A percentile compares a stretch with the other conserved stretches of the same genome.
Evolutionary conservation across 2,329 filamentous ascomycete species (phyloP).

Genomic region (Aspergillus luchuensis): DNA sequence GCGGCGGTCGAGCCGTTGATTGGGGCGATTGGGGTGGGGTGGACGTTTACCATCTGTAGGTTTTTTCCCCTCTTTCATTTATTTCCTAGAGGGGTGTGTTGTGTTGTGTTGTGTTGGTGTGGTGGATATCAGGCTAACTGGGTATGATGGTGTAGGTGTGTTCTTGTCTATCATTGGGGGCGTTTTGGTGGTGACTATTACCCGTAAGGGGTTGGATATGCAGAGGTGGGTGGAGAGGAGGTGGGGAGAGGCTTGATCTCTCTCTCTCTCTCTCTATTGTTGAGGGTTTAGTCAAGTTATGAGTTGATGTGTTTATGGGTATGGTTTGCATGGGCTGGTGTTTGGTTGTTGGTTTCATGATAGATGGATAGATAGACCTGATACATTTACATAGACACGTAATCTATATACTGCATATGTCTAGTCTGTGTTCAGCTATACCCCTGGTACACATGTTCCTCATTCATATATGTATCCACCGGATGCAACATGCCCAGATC

Average conservation of each 20-base stretch:
- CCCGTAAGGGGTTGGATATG: constrained; percentile 37
- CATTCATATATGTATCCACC: constrained; percentile 39
- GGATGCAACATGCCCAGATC: constrained; percentile 39
- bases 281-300: no score
- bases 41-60: constrained; percentile 72
- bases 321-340: no score
- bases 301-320: no score
- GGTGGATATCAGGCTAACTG: background rate
- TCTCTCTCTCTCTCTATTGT: background rate
- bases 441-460: constrained; percentile 21
- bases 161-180: constrained; percentile 33
- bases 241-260: constrained; percentile 6
- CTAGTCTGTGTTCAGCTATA: background rate
- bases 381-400: no score
- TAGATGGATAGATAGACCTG: no score
- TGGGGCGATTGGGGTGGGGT: constrained; percentile 72
- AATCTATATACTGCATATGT: no score
- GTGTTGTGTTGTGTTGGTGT: no score
- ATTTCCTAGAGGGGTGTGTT: no score
- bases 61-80: no score
- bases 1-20: constrained; percentile 73
- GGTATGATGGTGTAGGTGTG: constrained; percentile 24
- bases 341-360: no score
- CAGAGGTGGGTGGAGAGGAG: constrained; percentile 36
- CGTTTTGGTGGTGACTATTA: constrained; percentile 30